Base-by-base conservation (phyloP, 73 alveolate genomes). In the Blepharisma japonicum region DNA sequence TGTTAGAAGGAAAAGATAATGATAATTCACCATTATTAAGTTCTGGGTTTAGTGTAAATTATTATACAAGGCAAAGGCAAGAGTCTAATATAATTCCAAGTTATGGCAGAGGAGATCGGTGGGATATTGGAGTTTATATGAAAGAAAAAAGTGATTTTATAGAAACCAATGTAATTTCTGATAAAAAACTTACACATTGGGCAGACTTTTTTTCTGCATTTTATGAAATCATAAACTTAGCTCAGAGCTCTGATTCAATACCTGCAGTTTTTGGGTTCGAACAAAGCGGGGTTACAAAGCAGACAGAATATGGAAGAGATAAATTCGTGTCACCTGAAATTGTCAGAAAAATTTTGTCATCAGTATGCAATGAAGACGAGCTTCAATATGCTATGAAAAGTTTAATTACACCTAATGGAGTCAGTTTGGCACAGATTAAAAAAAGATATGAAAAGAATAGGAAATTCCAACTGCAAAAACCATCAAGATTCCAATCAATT, bases 111-210 rank as follows among this genome's bases (percentile, higher is more conserved):
- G 80, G 80, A 9, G 21, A 2, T 2, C 5, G 42, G 32, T 70
- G 80, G 66, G 80, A 70, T 70, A 25, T 70, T 39, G 80, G 80
- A n/a, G 23, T 47, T n/a, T 45, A 14, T n/a, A 39, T 8, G 14
- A 14, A 20, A n/a, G 20, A 70, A 45, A 38, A 45, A 14, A 14
- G 20, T 11, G 80, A 70, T 45, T 70, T 70, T 70, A 39, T 70
- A 38, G 80, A 70, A 45, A 39, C 42, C 27, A 70, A 70, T 25
- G 11, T 47, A 45, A 70, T 70, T n/a, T 18, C 77, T 14, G 27
- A 14, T 47, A 2, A 70, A 14, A 23, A 45, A 45, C 42, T 70
- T 39, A n/a, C 32, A 70, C 9, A 18, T 53, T 20, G 32, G 66
- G 21, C 5, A 14, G 74, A 61, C 50, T 70, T 70, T 70, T 9